These are phyloP conservation scores for Theobroma grandiflorum DNA, from an alignment of 441 rosid species.

Conservation along the genomic window DNA sequence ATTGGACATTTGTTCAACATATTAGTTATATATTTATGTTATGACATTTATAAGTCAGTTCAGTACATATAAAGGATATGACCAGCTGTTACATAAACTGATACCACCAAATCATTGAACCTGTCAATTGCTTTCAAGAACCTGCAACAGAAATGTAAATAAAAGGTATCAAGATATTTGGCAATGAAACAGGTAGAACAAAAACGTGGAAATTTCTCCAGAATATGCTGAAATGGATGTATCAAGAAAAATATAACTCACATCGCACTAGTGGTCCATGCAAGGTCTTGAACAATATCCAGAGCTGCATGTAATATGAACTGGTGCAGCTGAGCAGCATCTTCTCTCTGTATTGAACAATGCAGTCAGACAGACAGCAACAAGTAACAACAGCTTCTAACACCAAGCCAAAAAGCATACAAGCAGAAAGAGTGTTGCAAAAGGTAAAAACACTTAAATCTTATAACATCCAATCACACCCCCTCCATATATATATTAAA, in stretches of 20 bases:
- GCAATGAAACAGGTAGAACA: neutral
- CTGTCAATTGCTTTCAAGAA: conserved; percentile 91
- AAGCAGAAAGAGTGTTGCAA: neutral
- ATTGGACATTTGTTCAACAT: neutral
- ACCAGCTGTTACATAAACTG: conserved; percentile 95
- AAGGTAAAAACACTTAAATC: conserved; percentile 8
- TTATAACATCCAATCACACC: neutral
- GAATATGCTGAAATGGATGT: neutral
- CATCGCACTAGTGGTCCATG: conserved; percentile 99
- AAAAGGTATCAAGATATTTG: neutral
- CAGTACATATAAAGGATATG: conserved; percentile 74
- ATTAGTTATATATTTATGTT: neutral
- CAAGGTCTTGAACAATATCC: conserved; percentile 94
- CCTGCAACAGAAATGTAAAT: conserved; percentile 50
- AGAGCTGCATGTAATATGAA: conserved; percentile 93
- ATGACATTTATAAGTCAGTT: neutral
- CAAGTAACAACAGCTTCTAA: neutral
- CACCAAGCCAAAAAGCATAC: neutral
- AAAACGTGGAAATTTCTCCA: neutral
- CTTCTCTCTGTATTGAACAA: conserved; percentile 82
- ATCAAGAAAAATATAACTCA: conserved; percentile 42
- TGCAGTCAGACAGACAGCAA: conserved; percentile 19
- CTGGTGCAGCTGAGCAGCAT: conserved; percentile 93
- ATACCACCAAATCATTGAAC: conserved; percentile 92
- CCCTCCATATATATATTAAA: no score